phyloP scores from a whole-genome alignment of 1,284 basidiomycete species.

The Irpex sp. region DNA sequence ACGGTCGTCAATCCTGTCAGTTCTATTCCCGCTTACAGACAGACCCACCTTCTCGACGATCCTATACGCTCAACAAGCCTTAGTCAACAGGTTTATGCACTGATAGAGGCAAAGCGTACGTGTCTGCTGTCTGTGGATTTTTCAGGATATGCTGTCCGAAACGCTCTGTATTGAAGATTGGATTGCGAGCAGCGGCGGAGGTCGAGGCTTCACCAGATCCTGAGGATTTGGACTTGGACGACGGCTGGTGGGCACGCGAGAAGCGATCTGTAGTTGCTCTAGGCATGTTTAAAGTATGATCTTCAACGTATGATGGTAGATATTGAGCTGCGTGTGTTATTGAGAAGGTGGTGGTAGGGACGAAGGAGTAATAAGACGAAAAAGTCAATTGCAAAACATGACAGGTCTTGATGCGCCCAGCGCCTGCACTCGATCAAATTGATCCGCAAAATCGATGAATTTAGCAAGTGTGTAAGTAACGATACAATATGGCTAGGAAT shows the following conservation, averaged over 20 bases:
- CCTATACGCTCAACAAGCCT: slow-evolving; percentile 33
- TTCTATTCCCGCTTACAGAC: not conserved
- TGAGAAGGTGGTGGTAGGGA: not conserved
- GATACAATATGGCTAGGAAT: not conserved
- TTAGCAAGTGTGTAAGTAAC: not conserved
- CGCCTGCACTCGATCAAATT: not conserved
- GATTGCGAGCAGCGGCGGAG: slow-evolving; percentile 58
- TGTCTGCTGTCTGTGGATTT: slow-evolving; percentile 86
- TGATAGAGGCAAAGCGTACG: slow-evolving; percentile 45
- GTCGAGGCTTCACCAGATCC: slow-evolving; percentile 34
- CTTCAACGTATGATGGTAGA: not conserved
- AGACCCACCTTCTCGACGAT: slow-evolving; percentile 68
- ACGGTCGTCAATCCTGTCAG: not conserved
- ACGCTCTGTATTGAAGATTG: slow-evolving; percentile 88
- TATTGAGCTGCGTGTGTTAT: not conserved
- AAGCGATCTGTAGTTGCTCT: slow-evolving; percentile 86
- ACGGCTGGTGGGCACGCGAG: slow-evolving; percentile 67
- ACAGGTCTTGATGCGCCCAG: not conserved
- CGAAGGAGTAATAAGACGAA: not conserved
- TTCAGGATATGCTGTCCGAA: slow-evolving; percentile 98
- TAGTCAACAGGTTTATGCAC: not conserved
- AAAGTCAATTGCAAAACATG: not conserved
- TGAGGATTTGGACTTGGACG: slow-evolving; percentile 53
- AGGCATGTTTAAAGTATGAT: slow-evolving; percentile 60
- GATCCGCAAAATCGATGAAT: not conserved